A percentile compares a stretch with the other conserved stretches of the same genome.
Conservation (phyloP, 495 filamentous ascomycete species). For the Penicillium paxilli region DNA sequence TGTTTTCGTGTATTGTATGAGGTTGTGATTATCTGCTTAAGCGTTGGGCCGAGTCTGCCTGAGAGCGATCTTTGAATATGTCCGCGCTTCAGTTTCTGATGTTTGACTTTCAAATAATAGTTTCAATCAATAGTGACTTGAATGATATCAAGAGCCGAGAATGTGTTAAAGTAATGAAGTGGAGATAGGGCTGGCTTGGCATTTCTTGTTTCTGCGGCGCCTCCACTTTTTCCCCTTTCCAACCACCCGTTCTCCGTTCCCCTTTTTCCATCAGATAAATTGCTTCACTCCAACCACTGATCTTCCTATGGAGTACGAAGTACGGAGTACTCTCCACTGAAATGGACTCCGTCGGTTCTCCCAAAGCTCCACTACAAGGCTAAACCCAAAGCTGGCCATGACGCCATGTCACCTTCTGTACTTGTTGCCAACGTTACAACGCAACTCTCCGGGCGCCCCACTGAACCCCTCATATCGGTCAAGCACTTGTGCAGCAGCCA, state of each 20-base stretch:
- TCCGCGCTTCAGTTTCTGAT: too few relatives aligned
- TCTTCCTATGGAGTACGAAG: too few relatives aligned
- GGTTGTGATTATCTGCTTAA: too few relatives aligned
- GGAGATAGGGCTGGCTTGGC: not conserved
- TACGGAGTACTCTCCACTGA: not conserved
- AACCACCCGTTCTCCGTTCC: too few relatives aligned
- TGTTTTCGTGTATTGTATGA: too few relatives aligned
- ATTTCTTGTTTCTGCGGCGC: not conserved
- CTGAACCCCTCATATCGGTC: not conserved
- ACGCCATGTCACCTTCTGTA: constrained; percentile 17
- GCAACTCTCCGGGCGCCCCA: not conserved
- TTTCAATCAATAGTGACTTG: not conserved
- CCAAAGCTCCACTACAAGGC: not conserved
- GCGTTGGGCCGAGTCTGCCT: too few relatives aligned
- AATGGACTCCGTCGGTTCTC: not conserved
- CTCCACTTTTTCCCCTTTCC: not conserved
- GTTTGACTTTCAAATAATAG: too few relatives aligned
- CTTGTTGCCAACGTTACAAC: constrained; percentile 17
- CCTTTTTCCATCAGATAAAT: too few relatives aligned
- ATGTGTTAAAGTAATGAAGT: too few relatives aligned
- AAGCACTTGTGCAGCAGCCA: not conserved
- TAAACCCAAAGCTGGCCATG: not conserved
- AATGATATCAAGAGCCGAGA: too few relatives aligned
- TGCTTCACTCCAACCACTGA: too few relatives aligned
- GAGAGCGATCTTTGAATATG: too few relatives aligned